Evolutionary conservation across 2,329 filamentous ascomycete genomes (phyloP).

Genomic region (Botryotinia calthae): DNA sequence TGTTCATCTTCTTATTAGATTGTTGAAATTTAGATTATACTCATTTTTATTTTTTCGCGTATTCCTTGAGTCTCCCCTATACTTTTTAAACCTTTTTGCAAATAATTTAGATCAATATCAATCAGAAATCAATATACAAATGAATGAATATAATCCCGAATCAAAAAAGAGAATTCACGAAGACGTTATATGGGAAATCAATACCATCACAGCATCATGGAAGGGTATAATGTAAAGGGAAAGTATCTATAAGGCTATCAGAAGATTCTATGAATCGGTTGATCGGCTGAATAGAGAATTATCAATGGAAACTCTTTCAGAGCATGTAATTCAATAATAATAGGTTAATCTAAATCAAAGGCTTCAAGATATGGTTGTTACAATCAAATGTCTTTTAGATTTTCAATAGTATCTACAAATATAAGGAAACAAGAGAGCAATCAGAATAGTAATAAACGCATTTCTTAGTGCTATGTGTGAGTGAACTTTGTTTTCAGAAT

Average conservation of each 20-base stretch:
- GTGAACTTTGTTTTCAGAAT: background rate
- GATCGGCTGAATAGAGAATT: background rate
- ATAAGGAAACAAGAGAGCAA: background rate
- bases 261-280: background rate
- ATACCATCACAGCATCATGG: background rate
- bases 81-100: background rate
- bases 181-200: background rate
- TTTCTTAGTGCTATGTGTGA: background rate
- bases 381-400: background rate
- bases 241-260: background rate
- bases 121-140: background rate
- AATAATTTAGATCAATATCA: background rate
- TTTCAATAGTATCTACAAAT: background rate
- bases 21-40: background rate
- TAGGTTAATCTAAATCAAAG: background rate
- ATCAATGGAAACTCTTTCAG: background rate
- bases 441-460: background rate
- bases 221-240: background rate
- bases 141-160: background rate
- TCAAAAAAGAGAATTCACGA: background rate
- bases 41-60: background rate
- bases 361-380: background rate
- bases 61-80: background rate
- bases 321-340: background rate
- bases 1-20: background rate